These are phyloP conservation scores for Grigorovia humatica DNA, from an alignment of 805 yeast species.

Conservation along the genomic window DNA sequence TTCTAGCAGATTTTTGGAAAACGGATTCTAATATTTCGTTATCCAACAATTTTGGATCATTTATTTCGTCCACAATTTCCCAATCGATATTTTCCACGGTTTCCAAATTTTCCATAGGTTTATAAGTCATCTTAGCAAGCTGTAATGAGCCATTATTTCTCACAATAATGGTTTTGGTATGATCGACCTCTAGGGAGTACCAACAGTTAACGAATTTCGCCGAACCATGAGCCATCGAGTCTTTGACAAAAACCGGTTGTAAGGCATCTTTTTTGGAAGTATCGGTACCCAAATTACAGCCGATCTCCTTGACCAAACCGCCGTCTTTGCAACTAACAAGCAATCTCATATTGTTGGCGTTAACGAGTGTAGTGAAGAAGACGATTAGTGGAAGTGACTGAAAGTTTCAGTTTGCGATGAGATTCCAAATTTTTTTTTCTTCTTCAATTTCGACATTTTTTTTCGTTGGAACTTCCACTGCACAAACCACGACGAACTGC, in stretches of 20 bases:
- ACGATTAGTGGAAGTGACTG: too few relatives aligned
- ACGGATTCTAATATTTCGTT: slow-evolving; percentile 14
- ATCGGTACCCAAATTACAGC: slow-evolving; percentile 61
- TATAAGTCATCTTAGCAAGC: slow-evolving; percentile 24
- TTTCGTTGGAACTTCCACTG: too few relatives aligned
- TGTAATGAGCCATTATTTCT: slow-evolving; percentile 38
- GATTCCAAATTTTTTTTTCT: slow-evolving; percentile 1
- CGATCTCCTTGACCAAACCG: slow-evolving; percentile 54
- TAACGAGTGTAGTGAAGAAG: too few relatives aligned
- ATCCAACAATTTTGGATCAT: slow-evolving; percentile 13
- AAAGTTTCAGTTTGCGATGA: slow-evolving; percentile 1
- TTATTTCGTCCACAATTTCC: slow-evolving; percentile 13
- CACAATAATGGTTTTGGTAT: slow-evolving; percentile 24
- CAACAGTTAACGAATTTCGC: slow-evolving; percentile 7
- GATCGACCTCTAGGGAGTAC: not conserved
- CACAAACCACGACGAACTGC: not conserved
- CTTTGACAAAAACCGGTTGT: slow-evolving; percentile 49
- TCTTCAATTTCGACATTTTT: not conserved
- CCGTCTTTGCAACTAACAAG: slow-evolving; percentile 57
- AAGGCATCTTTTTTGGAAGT: slow-evolving; percentile 60
- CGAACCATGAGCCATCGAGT: slow-evolving; percentile 34
- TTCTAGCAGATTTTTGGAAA: slow-evolving; percentile 19
- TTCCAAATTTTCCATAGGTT: slow-evolving; percentile 2
- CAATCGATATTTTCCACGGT: slow-evolving; percentile 14
- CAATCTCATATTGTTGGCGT: slow-evolving; percentile 40